A percentile compares a stretch with the other conserved stretches of the same genome.
phyloP scores from a whole-genome alignment of 345 rosid genomes.

The Populus tremula region DNA sequence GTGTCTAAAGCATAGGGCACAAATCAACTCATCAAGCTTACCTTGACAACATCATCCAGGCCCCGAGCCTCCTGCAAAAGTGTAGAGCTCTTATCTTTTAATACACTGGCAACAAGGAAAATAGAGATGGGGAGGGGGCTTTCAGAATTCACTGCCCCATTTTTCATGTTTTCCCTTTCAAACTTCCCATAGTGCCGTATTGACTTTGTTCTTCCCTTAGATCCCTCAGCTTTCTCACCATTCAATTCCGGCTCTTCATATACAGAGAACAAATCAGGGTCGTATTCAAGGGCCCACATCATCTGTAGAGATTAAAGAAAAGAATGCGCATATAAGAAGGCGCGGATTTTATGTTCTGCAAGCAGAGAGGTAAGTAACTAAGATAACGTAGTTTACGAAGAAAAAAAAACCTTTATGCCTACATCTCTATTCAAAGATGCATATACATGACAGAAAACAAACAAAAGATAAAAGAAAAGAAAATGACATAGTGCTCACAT shows the following conservation, averaged over 20 bases:
- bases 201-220: constrained; percentile 59
- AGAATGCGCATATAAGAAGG: constrained; percentile 3
- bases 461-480: background rate
- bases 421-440: background rate
- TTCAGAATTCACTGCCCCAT: constrained; percentile 45
- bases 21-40: constrained; percentile 20
- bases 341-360: background rate
- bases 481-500: too few relatives aligned
- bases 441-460: background rate
- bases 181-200: constrained; percentile 73
- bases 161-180: constrained; percentile 83
- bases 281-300: constrained; percentile 99
- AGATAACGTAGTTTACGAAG: background rate
- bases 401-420: background rate
- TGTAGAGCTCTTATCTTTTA: constrained; percentile 89
- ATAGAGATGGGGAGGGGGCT: constrained; percentile 87
- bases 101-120: constrained; percentile 93
- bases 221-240: constrained; percentile 47
- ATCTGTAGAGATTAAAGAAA: constrained; percentile 50
- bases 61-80: constrained; percentile 84
- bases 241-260: constrained; percentile 62
- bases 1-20: background rate
- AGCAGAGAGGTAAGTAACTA: background rate
- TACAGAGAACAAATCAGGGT: constrained; percentile 68
- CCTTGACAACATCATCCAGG: constrained; percentile 94